Evolutionary conservation across 2,329 filamentous ascomycete genomes (phyloP).

Genomic region (Ceratocystiopsis minuta): DNA sequence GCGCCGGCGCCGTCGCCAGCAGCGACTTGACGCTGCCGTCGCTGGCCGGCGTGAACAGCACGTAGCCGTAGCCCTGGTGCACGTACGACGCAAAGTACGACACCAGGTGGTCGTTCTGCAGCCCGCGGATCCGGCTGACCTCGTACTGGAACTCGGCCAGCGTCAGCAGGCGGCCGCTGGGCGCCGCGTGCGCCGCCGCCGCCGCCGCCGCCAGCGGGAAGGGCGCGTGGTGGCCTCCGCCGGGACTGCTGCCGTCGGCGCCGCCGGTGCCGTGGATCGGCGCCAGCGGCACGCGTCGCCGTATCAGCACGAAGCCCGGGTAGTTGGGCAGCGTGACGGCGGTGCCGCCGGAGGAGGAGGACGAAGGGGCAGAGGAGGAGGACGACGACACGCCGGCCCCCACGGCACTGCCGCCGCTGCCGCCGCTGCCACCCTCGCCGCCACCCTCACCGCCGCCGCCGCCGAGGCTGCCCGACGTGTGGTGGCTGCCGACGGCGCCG

Average conservation of each 20-base stretch:
- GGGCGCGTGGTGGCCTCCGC: background rate
- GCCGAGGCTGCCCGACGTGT: background rate
- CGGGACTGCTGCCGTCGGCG: background rate
- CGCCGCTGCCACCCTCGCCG: background rate
- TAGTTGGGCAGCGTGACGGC: conserved; percentile 45
- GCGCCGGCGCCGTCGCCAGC: conserved; percentile 42
- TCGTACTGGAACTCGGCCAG: conserved; percentile 41
- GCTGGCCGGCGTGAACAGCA: conserved; percentile 46
- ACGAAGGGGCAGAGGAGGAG: background rate
- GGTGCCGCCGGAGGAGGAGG: conserved; percentile 29
- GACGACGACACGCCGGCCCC: conserved; percentile 5
- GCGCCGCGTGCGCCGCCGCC: no score
- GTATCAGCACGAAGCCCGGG: conserved; percentile 36
- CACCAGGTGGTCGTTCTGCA: conserved; percentile 52
- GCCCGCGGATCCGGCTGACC: conserved; percentile 35
- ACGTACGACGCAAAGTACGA: conserved; percentile 55
- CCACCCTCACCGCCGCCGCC: conserved; percentile 35
- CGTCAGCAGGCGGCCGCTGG: conserved; percentile 15
- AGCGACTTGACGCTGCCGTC: conserved; percentile 52
- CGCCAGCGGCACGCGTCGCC: conserved; percentile 38
- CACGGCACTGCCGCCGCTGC: background rate
- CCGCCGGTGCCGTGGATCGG: conserved; percentile 16
- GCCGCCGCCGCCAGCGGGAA: no score
- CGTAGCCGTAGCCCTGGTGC: conserved; percentile 42
- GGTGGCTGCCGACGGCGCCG: no score